phyloP scores from a whole-genome alignment of 1,284 basidiomycete species.

The Gymnopus androsaceus region DNA sequence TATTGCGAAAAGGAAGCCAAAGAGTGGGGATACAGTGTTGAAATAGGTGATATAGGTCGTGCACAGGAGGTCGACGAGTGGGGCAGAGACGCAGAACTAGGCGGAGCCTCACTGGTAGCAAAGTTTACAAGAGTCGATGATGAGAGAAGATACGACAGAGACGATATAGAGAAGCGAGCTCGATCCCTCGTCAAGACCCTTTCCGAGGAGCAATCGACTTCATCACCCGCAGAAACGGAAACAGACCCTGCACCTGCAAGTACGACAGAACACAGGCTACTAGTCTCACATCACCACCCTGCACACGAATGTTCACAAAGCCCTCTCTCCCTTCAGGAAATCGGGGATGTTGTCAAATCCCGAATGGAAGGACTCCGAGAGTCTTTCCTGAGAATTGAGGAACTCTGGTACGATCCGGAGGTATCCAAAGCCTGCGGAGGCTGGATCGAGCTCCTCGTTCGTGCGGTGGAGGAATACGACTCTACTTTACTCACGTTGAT shows the following conservation, averaged over 20 bases:
- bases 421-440: conserved; percentile 69
- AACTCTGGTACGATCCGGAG: conserved; percentile 70
- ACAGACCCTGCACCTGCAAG: conserved; percentile 25
- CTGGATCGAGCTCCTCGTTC: conserved; percentile 59
- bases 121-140: conserved; percentile 58
- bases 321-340: conserved; percentile 44
- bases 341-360: conserved; percentile 52
- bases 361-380: conserved; percentile 57
- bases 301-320: conserved; percentile 49
- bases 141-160: conserved; percentile 26
- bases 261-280: conserved; percentile 45
- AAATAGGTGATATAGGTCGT: conserved; percentile 56
- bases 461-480: conserved; percentile 46
- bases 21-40: conserved; percentile 76
- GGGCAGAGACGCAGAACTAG: conserved; percentile 63
- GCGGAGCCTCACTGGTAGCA: conserved; percentile 76
- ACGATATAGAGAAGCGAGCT: conserved; percentile 33
- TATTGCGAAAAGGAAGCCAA: conserved; percentile 70
- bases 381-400: conserved; percentile 53
- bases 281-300: conserved; percentile 52
- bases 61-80: conserved; percentile 63
- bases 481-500: conserved; percentile 34
- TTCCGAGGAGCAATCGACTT: background rate
- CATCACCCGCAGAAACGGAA: conserved; percentile 16
- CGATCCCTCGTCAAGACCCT: conserved; percentile 33